Conservation (phyloP, 495 filamentous ascomycete species). For the Pyrenula massariospora region DNA sequence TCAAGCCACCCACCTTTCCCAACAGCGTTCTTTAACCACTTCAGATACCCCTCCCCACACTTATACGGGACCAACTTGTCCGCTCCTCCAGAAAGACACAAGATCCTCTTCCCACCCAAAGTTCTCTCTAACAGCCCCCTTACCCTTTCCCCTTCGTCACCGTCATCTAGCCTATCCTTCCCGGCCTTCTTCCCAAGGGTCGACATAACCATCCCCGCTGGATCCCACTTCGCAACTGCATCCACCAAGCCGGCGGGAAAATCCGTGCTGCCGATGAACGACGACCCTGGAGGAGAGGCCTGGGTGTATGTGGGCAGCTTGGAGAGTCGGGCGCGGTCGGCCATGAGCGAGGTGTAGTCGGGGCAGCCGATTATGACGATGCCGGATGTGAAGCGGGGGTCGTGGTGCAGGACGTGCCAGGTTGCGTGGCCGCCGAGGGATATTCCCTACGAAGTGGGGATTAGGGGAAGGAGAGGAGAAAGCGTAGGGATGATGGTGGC, state of each 20-base stretch:
- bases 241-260: constrained; percentile 59
- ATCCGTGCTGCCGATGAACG: constrained; percentile 63
- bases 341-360: constrained; percentile 70
- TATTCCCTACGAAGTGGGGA: constrained; percentile 41
- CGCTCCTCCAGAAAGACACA: constrained; percentile 61
- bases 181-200: constrained; percentile 14
- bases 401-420: constrained; percentile 70
- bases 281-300: constrained; percentile 38
- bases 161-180: constrained; percentile 17
- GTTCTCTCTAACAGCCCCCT: constrained; percentile 29
- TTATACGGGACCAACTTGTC: constrained; percentile 82
- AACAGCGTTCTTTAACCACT: constrained; percentile 53
- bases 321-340: constrained; percentile 63
- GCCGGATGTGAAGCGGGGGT: constrained; percentile 62
- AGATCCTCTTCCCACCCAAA: constrained; percentile 60
- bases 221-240: constrained; percentile 51
- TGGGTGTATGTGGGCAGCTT: constrained; percentile 51
- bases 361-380: constrained; percentile 81
- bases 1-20: constrained; percentile 41
- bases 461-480: background rate
- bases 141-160: constrained; percentile 27
- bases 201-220: constrained; percentile 55
- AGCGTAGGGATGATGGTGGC: background rate
- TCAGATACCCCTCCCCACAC: constrained; percentile 55
- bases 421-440: constrained; percentile 82